Percentiles rank a stretch among this genome's conserved stretches.
Evolutionary conservation across 306 rosid species (phyloP).

Genomic region (Begonia fuchsioides): DNA sequence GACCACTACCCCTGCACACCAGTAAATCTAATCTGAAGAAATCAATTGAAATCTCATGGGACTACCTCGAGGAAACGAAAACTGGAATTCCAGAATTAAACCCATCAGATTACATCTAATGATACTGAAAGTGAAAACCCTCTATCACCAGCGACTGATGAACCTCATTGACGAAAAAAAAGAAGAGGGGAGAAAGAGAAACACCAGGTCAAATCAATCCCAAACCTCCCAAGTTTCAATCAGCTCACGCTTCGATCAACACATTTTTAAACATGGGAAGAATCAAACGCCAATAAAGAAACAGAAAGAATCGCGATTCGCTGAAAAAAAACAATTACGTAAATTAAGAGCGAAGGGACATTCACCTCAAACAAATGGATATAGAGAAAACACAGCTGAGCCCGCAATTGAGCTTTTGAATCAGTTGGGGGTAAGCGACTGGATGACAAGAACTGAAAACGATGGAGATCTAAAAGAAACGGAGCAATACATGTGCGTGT

Average conservation of each 20-base stretch:
- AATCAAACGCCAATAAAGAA: too few species aligned
- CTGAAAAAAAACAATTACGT: too few species aligned
- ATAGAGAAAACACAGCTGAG: slow-evolving; percentile 13
- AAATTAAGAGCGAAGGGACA: neutral
- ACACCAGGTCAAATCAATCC: too few species aligned
- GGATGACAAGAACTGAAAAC: slow-evolving; percentile 18
- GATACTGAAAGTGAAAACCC: too few species aligned
- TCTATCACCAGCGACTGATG: too few species aligned
- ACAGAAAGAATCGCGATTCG: neutral
- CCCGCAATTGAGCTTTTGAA: slow-evolving; percentile 14
- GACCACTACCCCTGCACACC: slow-evolving; percentile 14
- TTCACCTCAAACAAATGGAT: neutral
- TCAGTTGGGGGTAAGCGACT: slow-evolving; percentile 22
- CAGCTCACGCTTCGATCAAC: too few species aligned
- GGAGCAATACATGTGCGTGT: slow-evolving; percentile 39
- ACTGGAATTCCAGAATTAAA: too few species aligned
- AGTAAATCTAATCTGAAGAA: slow-evolving; percentile 17
- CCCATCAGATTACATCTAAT: too few species aligned
- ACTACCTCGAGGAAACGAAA: too few species aligned
- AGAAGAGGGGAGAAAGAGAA: too few species aligned
- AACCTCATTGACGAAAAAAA: slow-evolving; percentile 9
- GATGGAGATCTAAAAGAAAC: slow-evolving; percentile 52
- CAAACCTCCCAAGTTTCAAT: too few species aligned
- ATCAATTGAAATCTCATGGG: neutral
- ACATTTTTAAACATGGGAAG: too few species aligned